Percentiles rank a stretch among this genome's conserved stretches.
Conservation (phyloP, 768 basidiomycete genomes). For the Jaapia argillacea region DNA sequence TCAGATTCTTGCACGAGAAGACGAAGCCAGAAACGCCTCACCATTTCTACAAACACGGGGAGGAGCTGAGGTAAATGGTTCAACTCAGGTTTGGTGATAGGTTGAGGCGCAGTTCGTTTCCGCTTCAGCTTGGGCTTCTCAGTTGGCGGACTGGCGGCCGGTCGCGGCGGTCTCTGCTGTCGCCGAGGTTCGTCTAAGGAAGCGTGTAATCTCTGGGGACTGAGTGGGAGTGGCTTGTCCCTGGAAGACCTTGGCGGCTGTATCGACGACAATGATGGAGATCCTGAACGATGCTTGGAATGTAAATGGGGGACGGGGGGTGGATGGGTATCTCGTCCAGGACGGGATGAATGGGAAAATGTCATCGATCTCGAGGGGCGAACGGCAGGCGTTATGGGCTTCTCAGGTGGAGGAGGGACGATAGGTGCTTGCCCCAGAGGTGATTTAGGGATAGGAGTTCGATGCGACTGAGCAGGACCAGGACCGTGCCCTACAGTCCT, state of each 20-base stretch:
- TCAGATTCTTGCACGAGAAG: neutral
- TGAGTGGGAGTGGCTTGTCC: slow-evolving; percentile 32
- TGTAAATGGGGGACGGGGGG: neutral
- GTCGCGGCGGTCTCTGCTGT: slow-evolving; percentile 33
- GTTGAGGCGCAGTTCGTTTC: slow-evolving; percentile 1
- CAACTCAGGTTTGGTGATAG: slow-evolving; percentile 60
- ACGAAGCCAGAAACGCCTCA: slow-evolving; percentile 5
- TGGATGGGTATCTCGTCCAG: neutral
- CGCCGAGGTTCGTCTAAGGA: slow-evolving; percentile 12
- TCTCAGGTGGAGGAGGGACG: too few species aligned
- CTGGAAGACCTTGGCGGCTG: slow-evolving; percentile 19
- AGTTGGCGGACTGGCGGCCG: too few species aligned
- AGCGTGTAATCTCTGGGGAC: slow-evolving; percentile 20
- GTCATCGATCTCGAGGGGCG: slow-evolving; percentile 37
- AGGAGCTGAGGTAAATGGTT: slow-evolving; percentile 70
- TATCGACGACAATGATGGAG: too few species aligned
- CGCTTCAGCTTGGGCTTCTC: too few species aligned
- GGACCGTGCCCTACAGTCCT: neutral
- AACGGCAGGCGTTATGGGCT: too few species aligned
- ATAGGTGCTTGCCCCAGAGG: too few species aligned
- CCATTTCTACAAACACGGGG: slow-evolving; percentile 89
- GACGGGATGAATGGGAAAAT: slow-evolving; percentile 6
- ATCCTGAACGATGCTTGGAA: too few species aligned
- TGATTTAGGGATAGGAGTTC: slow-evolving; percentile 17
- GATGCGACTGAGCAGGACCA: neutral